Base-by-base conservation (phyloP, 129 eudicot species). In the Flaveria bidentis region DNA sequence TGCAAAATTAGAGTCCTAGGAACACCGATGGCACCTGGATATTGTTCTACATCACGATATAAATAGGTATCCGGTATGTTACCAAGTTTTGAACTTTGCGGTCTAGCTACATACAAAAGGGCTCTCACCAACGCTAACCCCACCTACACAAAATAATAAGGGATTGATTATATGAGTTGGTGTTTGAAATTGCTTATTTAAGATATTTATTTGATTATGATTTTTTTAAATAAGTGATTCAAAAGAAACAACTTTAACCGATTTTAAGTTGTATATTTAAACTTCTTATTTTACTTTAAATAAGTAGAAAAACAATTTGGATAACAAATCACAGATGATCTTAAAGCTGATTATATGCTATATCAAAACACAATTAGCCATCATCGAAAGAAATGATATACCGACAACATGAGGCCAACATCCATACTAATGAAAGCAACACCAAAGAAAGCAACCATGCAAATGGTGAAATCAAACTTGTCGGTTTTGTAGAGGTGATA, bases 381-480 rank as follows among this genome's bases (percentile, higher is more conserved):
- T 23, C 41, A 5, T 22, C 0, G 7, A 8, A 64, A 13, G 55
- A n/a, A 60, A 0, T 26, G 13, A 77, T 56, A 73, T 85, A 95
- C 97, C 64, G 99, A 91, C 12, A 95, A 72, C 75, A 90, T 83
- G 82, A 95, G 93, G 39, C 99, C 99, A 22, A 73, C 65, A 46
- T 91, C 97, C 97, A 95, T 91, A 85, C 95, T 88, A 53, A 91
- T 68, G 83, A 95, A 91, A 75, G 88, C 76, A n/a, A 95, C 99
- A 9, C 97, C 97, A 58, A 89, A 69, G 89, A 89, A 95, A 14
- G 96, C 96, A 9, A 69, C 79, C 89, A 95, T 95, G 75, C 99
- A 91, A 45, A 95, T 91, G 64, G 42, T 1, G 81, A 95, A 95
- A 76, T 95, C 99, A 71, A 88, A 95, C 58, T 91, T 95, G 79